Conservation (phyloP, 2,329 filamentous ascomycete genomes). For the Ceratocystis albifundus region DNA sequence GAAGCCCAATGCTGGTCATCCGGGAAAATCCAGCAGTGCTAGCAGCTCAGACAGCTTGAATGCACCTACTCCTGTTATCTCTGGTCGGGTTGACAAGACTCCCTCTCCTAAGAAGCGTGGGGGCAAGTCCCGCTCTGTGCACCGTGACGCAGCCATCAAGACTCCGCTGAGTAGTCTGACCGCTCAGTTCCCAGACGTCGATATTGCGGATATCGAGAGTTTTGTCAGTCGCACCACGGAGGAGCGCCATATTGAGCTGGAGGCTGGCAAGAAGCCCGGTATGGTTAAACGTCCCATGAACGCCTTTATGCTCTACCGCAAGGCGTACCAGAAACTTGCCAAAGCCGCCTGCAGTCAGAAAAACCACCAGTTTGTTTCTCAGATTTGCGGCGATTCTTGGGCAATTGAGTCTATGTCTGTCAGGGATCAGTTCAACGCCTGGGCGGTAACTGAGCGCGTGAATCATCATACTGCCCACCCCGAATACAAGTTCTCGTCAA, state of each 20-base stretch:
- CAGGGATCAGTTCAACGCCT: constrained; percentile 61
- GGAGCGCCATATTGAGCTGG: constrained; percentile 55
- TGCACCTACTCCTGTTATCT: neutral
- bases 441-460: constrained; percentile 67
- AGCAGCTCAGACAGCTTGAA: neutral
- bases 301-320: constrained; percentile 94
- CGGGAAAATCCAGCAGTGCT: neutral
- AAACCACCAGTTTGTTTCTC: constrained; percentile 88
- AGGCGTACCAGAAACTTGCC: constrained; percentile 76
- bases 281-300: constrained; percentile 92
- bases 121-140: constrained; percentile 29
- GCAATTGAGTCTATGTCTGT: constrained; percentile 60
- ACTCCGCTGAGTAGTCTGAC: constrained; percentile 62
- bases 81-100: constrained; percentile 21
- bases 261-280: constrained; percentile 54
- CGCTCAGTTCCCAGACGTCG: constrained; percentile 48
- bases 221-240: constrained; percentile 65
- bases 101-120: constrained; percentile 26
- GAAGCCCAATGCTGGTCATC: neutral
- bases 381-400: constrained; percentile 81
- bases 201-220: constrained; percentile 63
- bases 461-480: constrained; percentile 82
- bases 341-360: constrained; percentile 72
- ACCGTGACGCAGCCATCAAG: constrained; percentile 38
- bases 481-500: constrained; percentile 79